These are phyloP conservation scores for Anthracocystis walkeri DNA, from an alignment of 1,284 basidiomycete species.

Conservation along the genomic window DNA sequence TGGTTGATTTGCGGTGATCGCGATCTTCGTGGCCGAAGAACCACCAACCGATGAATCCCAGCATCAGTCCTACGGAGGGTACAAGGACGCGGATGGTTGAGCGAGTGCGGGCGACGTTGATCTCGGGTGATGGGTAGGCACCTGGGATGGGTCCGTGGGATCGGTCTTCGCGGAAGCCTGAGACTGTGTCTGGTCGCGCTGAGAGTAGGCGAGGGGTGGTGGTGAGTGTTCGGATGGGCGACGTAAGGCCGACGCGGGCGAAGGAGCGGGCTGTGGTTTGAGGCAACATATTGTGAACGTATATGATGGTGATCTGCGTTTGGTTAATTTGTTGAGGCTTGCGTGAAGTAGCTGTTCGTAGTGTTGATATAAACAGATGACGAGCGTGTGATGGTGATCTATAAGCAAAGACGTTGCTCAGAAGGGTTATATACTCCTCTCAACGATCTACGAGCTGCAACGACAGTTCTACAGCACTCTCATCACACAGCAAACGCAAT, in stretches of 20 bases:
- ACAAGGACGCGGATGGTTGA: slow-evolving; percentile 48
- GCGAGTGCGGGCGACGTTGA: slow-evolving; percentile 38
- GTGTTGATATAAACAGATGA: no score
- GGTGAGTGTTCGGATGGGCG: slow-evolving; percentile 7
- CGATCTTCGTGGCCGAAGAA: slow-evolving; percentile 51
- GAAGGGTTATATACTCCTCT: neutral
- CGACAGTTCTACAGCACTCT: no score
- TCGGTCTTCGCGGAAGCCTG: slow-evolving; percentile 35
- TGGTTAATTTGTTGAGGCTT: no score
- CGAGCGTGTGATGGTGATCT: no score
- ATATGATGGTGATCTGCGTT: no score
- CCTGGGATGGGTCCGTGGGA: slow-evolving; percentile 41
- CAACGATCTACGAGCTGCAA: no score
- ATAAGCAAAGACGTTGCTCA: no score
- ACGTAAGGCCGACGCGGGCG: slow-evolving; percentile 14
- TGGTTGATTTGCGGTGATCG: slow-evolving; percentile 29
- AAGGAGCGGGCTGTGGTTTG: slow-evolving; percentile 9
- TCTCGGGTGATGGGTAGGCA: slow-evolving; percentile 41
- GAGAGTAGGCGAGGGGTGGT: slow-evolving; percentile 25
- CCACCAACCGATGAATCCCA: slow-evolving; percentile 53
- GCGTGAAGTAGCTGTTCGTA: no score
- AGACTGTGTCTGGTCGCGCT: slow-evolving; percentile 41
- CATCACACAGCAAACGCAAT: no score
- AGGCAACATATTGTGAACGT: slow-evolving; percentile 24
- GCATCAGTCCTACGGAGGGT: slow-evolving; percentile 40